Evolutionary conservation across 768 basidiomycete genomes (phyloP), one percentile per base, ranked within the genome.

Genomic region (Termitomyces sp.): DNA sequence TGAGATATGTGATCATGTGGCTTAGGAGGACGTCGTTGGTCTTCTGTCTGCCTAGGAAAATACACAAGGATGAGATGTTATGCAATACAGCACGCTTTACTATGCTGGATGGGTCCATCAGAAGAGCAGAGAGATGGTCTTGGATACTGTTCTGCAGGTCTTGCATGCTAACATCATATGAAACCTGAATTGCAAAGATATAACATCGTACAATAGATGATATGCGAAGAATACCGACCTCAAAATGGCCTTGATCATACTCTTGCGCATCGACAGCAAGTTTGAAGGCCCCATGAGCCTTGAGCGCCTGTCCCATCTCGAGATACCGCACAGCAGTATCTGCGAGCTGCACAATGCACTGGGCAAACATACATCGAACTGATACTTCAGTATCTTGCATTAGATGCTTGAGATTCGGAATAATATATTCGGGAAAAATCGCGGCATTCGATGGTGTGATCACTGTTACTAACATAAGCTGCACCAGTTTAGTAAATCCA

Each of bases 1-100:
- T 64, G 71, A 90, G 75, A 64, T 89, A 90, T 0, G 89, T 91
- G 62, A 90, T 88, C 82, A 92, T 87, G 68, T 90, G 88, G 55
- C 94, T 95, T 43, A 99, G 74, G 7, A 99, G 73, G 8, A 98
- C 91, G 64, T 99, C 97, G 72, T 96, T 96, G 1, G 97, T 96
- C 68, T 86, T 90, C 67, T 93, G 89, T 24, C 94, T 74, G 5
- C 95, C 96, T 31, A 98, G 82, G 74, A 98, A 98, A 50, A 94
- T 86, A 68, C 97, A 98, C 34, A 98, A 76, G 0, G 87, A 83
- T 3, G 92, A 90, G 34, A 98, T 91, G 62, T 94, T 85, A 61
- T 88, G 85, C 22, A 98, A 74, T 14, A 95, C 85, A 1, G 95
- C 91, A 14, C 97, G 86, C 68, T 95, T 96, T 59, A 98, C 95